Conservation (phyloP, 2,329 filamentous ascomycete species). For the Aspergillus pseudoviridinutans region DNA sequence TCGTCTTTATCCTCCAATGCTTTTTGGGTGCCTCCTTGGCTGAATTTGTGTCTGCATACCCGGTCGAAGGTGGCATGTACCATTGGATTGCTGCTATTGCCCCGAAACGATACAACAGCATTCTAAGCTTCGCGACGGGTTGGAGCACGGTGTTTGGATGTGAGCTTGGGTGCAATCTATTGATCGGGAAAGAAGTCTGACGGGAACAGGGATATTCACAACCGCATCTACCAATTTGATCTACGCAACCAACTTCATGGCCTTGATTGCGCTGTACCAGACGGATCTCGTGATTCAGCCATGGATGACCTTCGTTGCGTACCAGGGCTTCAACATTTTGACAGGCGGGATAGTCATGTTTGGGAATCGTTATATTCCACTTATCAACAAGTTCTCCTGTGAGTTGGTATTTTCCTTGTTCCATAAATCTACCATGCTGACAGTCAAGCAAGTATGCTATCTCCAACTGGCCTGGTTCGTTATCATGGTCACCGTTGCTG, state of each 20-base stretch:
- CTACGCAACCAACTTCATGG: constrained; percentile 42
- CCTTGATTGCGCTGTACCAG: constrained; percentile 42
- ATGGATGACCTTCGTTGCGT: constrained; percentile 48
- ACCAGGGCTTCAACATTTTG: constrained; percentile 38
- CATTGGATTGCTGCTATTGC: constrained; percentile 50
- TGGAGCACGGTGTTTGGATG: constrained; percentile 43
- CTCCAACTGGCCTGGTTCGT: constrained; percentile 47
- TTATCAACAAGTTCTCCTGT: constrained; percentile 44
- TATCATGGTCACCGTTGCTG: constrained; percentile 47
- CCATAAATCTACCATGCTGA: neutral
- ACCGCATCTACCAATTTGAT: constrained; percentile 45
- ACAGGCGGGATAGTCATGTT: constrained; percentile 47
- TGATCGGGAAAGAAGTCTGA: neutral
- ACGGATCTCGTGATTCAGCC: constrained; percentile 39
- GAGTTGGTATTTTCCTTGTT: constrained; percentile 4
- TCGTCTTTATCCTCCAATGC: constrained; percentile 46
- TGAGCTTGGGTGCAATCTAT: constrained; percentile 7
- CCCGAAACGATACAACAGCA: constrained; percentile 36
- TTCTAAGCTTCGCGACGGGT: constrained; percentile 45
- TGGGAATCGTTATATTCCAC: constrained; percentile 44
- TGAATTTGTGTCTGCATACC: constrained; percentile 49
- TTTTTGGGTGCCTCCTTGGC: constrained; percentile 46
- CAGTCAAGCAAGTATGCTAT: constrained; percentile 33
- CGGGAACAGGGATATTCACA: constrained; percentile 41
- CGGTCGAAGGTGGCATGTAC: constrained; percentile 50